A percentile compares a stretch with the other conserved stretches of the same genome.
Evolutionary conservation across 2,329 filamentous ascomycete species (phyloP).

Genomic region (Fusarium sp.): DNA sequence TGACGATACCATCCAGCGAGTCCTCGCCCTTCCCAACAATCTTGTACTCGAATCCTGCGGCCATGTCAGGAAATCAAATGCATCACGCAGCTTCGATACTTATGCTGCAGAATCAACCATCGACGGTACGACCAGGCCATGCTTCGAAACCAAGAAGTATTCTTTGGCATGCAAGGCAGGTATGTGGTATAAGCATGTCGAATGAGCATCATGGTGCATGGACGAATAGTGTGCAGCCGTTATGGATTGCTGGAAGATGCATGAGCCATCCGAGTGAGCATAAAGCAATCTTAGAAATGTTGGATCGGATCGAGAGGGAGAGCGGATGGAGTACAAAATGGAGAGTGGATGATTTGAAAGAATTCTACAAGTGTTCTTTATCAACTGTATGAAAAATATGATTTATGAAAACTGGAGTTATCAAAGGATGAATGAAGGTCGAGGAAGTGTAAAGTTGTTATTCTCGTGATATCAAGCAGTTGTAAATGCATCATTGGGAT

Average conservation of each 20-base stretch:
- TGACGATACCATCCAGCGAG: conserved; percentile 54
- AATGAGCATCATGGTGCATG: conserved; percentile 66
- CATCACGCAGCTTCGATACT: conserved; percentile 66
- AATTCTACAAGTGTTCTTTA: conserved; percentile 53
- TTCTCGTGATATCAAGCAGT: not conserved
- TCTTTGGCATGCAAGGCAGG: conserved; percentile 65
- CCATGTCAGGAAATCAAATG: conserved; percentile 66
- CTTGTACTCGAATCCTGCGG: conserved; percentile 63
- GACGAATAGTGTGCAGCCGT: conserved; percentile 66
- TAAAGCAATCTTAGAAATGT: conserved; percentile 58
- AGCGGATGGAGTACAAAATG: conserved; percentile 67
- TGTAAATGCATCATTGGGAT: not conserved
- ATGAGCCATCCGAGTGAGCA: conserved; percentile 62
- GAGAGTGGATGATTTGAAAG: conserved; percentile 64
- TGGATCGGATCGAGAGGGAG: conserved; percentile 63
- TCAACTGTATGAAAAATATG: conserved; percentile 11
- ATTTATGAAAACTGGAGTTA: not conserved
- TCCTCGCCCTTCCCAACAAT: conserved; percentile 63
- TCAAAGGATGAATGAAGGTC: not conserved
- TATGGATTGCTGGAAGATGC: conserved; percentile 65
- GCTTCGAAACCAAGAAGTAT: conserved; percentile 53
- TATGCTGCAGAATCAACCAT: conserved; percentile 61
- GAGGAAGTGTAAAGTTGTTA: not conserved
- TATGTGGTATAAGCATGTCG: conserved; percentile 65
- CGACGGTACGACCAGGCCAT: conserved; percentile 58